Evolutionary conservation across 371 early-diverging fungal species (phyloP), one percentile per base, ranked within the genome.

Genomic region (Phascolomyces articulosus): DNA sequence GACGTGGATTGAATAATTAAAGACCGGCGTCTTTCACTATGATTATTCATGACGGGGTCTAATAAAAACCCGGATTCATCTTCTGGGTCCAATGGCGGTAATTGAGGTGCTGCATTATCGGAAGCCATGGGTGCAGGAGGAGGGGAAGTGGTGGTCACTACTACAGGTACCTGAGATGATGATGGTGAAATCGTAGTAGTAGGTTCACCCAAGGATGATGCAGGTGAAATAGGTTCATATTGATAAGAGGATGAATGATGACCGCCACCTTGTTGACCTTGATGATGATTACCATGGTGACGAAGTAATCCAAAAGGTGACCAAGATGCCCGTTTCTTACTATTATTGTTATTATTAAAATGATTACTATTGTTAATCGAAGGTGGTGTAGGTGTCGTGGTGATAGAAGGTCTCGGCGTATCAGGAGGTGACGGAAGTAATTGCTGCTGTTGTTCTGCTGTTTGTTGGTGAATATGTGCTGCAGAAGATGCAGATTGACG

Each of bases 281-380:
- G 15, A n/a, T 16, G 4, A 44, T 44, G 8, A 44, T 44, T 44
- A n/a, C 16, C 16, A 44, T 44, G 8, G 16, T 44, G 8, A n/a
- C 51, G 21, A n/a, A 51, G 51, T n/a, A 51, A 51, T 7, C 57
- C 57, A 24, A 57, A 57, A 38, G 57, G 57, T 13, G 57, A 57
- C 57, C 57, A 57, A 23, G 57, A 57, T 21, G 57, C 57, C 16
- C 57, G 57, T 40, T 57, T 57, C 21, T 31, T 31, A 23, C 38
- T 38, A 55, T 44, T 44, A n/a, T 2, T 44, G 8, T 16, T 44
- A 44, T n/a, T 44, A n/a, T n/a, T 44, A 13, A 4, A 13, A n/a
- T n/a, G 4, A 44, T 44, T 44, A n/a, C n/a, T n/a, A n/a, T n/a
- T n/a, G n/a, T n/a, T n/a, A n/a, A n/a, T n/a, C n/a, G n/a, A n/a